Evolutionary conservation across 257 asterid genomes (phyloP).

Genomic region (Ilex asprella): DNA sequence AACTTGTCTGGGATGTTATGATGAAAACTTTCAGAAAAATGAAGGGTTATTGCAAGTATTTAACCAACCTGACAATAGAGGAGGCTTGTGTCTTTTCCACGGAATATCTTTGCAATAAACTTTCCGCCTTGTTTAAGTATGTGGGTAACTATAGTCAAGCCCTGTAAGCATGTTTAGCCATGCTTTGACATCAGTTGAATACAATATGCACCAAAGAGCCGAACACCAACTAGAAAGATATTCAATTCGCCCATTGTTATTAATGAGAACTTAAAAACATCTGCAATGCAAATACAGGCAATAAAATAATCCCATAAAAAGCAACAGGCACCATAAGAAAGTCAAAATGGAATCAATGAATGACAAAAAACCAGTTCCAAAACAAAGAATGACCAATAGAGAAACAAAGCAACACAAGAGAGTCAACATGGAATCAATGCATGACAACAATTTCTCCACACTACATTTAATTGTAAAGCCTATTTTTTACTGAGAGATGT

Average conservation of each 20-base stretch:
- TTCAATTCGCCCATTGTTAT: background rate
- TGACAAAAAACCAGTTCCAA: too few relatives aligned
- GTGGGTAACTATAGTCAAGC: constrained; percentile 88
- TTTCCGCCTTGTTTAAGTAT: constrained; percentile 84
- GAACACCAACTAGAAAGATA: background rate
- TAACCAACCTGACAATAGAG: constrained; percentile 83
- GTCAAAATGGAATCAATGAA: too few relatives aligned
- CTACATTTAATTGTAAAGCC: too few relatives aligned
- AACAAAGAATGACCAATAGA: too few relatives aligned
- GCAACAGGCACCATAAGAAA: too few relatives aligned
- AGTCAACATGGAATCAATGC: too few relatives aligned
- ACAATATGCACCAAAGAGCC: background rate
- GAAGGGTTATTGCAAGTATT: constrained; percentile 6
- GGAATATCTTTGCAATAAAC: constrained; percentile 90
- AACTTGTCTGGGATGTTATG: background rate
- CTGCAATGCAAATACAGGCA: too few relatives aligned
- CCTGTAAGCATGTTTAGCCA: constrained; percentile 55
- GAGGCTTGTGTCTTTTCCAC: constrained; percentile 96
- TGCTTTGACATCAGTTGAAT: constrained; percentile 16
- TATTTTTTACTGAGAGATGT: too few relatives aligned
- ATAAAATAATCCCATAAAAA: too few relatives aligned
- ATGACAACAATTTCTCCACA: too few relatives aligned
- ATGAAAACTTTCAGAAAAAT: constrained; percentile 4
- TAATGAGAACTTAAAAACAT: too few relatives aligned
- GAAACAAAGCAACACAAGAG: too few relatives aligned